Evolutionary conservation across 1,284 basidiomycete genomes (phyloP), one percentile per base, ranked within the genome.

Genomic region (Phlebopus sp.): DNA sequence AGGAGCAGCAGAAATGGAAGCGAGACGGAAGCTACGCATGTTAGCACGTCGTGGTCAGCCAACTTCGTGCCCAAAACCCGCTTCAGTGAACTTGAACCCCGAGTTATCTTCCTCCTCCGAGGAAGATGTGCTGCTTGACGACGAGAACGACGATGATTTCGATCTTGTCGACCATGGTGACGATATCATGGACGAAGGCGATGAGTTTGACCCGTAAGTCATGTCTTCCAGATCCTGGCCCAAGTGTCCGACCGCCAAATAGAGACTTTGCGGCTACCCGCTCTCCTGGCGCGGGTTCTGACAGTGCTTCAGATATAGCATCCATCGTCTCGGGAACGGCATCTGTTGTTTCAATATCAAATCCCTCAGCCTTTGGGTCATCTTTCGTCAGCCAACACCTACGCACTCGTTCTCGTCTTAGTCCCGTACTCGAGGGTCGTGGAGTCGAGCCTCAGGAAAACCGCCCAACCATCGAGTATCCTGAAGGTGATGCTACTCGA

Each of bases 1-100:
- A 56, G 81, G 83, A 11, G 84, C 84, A 1, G 86, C 79, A 27
- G 86, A 90, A 62, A 88, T 90, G 85, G 88, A 90, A 56, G 78
- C 76, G 6, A 72, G 86, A 13, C 68, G 89, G 25, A 74, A 76
- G 48, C 63, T 76, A 30, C 74, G 88, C n/a, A 78, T 90, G 71
- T 58, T 60, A 52, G 77, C 80, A 4, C 75, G 81, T 13, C 71
- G 74, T 38, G 74, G 75, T 4, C 73, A 75, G 8, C 59, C 65
- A 1, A 59, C 58, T 15, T 25, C 62, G 1, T 49, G 35, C 18
- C 55, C 54, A 2, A 67, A 57, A 27, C 64, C 68, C 13, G 60
- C 66, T 1, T 66, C 66, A 3, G 57, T 68, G n/a, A 49, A 56
- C 46, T 54, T 73, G 27, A 74, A 76, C 55, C 71, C 78, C 0